Base-by-base conservation (phyloP, 331 rosid species). In the Cydonia oblonga region DNA sequence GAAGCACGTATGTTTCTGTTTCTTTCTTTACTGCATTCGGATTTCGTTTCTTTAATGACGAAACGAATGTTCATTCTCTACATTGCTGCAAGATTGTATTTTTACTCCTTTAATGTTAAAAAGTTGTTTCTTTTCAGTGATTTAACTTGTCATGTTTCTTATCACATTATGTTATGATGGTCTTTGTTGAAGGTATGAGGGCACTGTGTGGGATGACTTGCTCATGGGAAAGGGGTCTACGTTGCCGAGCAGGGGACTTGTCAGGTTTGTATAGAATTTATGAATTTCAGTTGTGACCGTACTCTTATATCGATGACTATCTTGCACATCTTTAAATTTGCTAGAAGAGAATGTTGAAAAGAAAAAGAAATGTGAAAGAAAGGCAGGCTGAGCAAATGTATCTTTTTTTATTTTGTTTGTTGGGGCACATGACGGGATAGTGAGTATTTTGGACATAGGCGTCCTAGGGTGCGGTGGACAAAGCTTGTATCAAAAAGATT, bases 181-280 rank as follows among this genome's bases (percentile, higher is more conserved):
- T 81, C 53, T 65, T 49, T 75, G 26, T 64, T 73, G 15, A 82
- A 93, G 98, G 86, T 91, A 89, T 77, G 98, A 93, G 83, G 97
- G 98, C 35, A 93, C 98, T 33, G 80, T 88, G 72, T 93, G 98
- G 98, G 97, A 93, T 86, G 98, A 93, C 84, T 73, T 86, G 96
- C 97, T 64, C 98, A 93, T 49, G 98, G 98, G 10, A 93, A 85
- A 84, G 98, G 98, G 46, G 96, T 91, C 66, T 93, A 75, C 76
- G 87, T 83, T 71, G 84, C 91, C 42, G 77, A 81, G 33, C 73
- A 70, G 68, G 92, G 92, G 86, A 29, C 85, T 93, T 19, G 91
- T 91, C 86, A 93, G 98, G 97, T 93, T 84, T 72, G 92, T 78
- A 32, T 71, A 38, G 49, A n/a, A 54, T 52, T 68, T 40, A 30